These are phyloP conservation scores for Talaromyces sp. DNA, from an alignment of 2,329 filamentous ascomycete genomes.

Conservation along the genomic window DNA sequence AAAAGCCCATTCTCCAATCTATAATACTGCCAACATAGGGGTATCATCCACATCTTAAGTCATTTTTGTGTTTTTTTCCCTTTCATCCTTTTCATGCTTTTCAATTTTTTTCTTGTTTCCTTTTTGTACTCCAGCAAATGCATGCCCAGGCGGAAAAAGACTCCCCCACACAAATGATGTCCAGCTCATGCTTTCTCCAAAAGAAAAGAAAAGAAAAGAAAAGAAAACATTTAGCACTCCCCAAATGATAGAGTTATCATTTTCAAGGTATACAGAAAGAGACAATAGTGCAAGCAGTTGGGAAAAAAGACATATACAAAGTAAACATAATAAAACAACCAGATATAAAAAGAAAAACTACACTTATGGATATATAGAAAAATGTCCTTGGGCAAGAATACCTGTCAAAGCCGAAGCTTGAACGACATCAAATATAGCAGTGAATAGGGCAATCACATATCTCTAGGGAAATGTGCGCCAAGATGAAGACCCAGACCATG, in stretches of 20 bases:
- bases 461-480: background rate
- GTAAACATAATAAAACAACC: background rate
- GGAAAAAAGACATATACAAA: background rate
- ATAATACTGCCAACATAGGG: background rate
- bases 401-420: background rate
- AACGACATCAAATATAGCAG: background rate
- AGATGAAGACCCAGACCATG: constrained; percentile 19
- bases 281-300: background rate
- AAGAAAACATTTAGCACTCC: background rate
- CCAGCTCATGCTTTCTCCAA: background rate
- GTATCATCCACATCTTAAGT: background rate
- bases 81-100: background rate
- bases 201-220: too few species aligned
- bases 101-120: background rate
- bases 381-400: constrained; percentile 4
- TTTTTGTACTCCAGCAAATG: constrained; percentile 5
- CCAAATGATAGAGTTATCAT: background rate
- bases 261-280: background rate
- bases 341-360: background rate
- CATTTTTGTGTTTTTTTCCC: background rate
- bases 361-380: constrained; percentile 4
- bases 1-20: background rate
- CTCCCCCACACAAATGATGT: background rate
- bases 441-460: background rate
- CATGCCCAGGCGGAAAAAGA: background rate